These are phyloP conservation scores for Wickerhamiella vanderwaltii DNA, from an alignment of 805 yeast species.

Conservation along the genomic window DNA sequence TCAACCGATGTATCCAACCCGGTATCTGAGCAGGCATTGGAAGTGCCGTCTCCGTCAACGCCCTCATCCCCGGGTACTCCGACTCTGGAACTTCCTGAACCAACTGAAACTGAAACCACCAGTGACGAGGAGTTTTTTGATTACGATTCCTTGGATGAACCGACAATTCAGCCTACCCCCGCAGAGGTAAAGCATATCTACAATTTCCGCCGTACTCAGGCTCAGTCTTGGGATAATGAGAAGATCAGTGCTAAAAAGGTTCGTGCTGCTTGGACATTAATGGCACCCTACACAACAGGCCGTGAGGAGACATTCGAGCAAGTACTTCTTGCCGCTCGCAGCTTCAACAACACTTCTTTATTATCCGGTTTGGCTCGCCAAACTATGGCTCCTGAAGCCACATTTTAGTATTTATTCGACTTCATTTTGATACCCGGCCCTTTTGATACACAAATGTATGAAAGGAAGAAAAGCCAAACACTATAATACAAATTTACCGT, in stretches of 20 bases:
- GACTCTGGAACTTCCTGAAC: slow-evolving; percentile 2
- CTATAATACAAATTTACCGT: too few species aligned
- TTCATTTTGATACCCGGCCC: too few species aligned
- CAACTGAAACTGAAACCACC: background rate
- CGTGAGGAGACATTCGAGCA: slow-evolving; percentile 20
- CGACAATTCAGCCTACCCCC: slow-evolving; percentile 3
- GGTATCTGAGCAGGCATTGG: background rate
- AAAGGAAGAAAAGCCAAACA: too few species aligned
- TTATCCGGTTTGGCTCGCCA: slow-evolving; percentile 26
- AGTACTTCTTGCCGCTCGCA: slow-evolving; percentile 21
- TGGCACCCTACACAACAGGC: slow-evolving; percentile 18
- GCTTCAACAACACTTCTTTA: slow-evolving; percentile 23
- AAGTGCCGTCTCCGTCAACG: background rate
- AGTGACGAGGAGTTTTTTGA: slow-evolving; percentile 19
- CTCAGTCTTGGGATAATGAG: slow-evolving; percentile 9
- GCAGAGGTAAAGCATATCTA: slow-evolving; percentile 3
- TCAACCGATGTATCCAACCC: too few species aligned
- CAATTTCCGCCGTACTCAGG: background rate
- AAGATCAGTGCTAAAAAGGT: slow-evolving; percentile 7
- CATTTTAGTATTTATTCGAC: slow-evolving; percentile 9
- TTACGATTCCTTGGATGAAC: slow-evolving; percentile 18
- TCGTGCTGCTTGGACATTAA: slow-evolving; percentile 19
- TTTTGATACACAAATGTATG: too few species aligned
- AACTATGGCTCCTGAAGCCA: slow-evolving; percentile 21
- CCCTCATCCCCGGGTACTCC: slow-evolving; percentile 1